Evolutionary conservation across 805 yeast genomes (phyloP), one percentile per base, ranked within the genome.

Genomic region (Schwanniomyces sp.): DNA sequence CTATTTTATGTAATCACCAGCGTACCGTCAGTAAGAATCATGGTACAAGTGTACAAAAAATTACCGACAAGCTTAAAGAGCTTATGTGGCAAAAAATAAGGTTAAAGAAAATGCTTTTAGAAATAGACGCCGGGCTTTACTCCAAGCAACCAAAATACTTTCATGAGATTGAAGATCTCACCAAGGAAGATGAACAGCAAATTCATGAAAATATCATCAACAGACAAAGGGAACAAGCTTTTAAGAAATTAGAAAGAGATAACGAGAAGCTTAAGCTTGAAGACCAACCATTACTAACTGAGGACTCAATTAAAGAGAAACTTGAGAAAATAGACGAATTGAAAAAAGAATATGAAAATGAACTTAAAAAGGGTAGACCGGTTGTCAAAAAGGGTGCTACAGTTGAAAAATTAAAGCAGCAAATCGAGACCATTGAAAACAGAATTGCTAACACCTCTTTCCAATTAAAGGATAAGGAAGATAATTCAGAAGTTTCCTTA

Each of bases 1-100:
- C 98, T 5, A 90, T 91, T 51, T 73, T 91, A 58, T 91, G 98
- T 86, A 91, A 91, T 76, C 98, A 91, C 79, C 98, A 91, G 76
- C 84, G 97, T 67, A 82, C 96, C 16, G 91, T 91, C 8, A 80
- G 91, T 43, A 92, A 91, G 63, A 81, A 82, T 4, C 97, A 92
- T 61, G 95, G 87, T 41, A 80, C 81, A 21, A 76, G 91, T 5
- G 89, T 92, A 50, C 88, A 82, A 54, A 89, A 86, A 63, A 90
- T 90, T 40, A 80, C 74, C 54, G 95, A 86, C 45, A 84, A 78
- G 57, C 80, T 92, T 47, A 80, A 83, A 58, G 97, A 91, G 69
- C 74, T 91, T 70, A 67, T 81, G 45, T 91, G 97, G 96, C 89
- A 86, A 57, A 88, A 85, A 64, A 81, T 85, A 46, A 76, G 96